Evolutionary conservation across 1,284 basidiomycete species (phyloP).

Genomic region (Flammula alnicola): DNA sequence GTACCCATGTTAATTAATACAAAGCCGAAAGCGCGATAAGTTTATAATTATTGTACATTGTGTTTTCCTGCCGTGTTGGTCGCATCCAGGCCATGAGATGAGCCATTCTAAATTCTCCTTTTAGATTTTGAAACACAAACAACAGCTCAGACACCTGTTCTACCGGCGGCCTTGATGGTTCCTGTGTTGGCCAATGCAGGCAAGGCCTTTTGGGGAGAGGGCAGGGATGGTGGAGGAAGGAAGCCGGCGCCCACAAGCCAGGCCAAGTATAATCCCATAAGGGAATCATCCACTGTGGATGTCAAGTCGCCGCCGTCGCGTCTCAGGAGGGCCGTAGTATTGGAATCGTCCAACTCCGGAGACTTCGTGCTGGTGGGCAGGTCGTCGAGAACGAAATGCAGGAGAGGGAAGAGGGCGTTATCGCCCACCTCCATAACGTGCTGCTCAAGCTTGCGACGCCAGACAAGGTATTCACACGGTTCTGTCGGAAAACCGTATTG

Average conservation of each 20-base stretch:
- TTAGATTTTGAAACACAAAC: not conserved
- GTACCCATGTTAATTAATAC: too few relatives aligned
- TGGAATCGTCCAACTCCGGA: conserved; percentile 88
- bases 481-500: conserved; percentile 84
- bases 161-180: conserved; percentile 48
- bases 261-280: conserved; percentile 91
- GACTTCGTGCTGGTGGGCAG: conserved; percentile 96
- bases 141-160: conserved; percentile 41
- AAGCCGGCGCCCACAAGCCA: conserved; percentile 93
- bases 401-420: conserved; percentile 95
- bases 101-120: too few relatives aligned
- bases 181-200: conserved; percentile 45
- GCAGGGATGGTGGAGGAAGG: conserved; percentile 65
- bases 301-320: conserved; percentile 47
- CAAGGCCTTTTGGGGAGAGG: conserved; percentile 45
- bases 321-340: conserved; percentile 72
- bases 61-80: too few relatives aligned
- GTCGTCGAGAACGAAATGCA: conserved; percentile 98
- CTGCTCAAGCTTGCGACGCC: conserved; percentile 92
- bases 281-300: conserved; percentile 76
- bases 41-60: too few relatives aligned
- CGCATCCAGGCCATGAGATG: too few relatives aligned
- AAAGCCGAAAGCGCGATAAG: not conserved
- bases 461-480: conserved; percentile 88
- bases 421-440: conserved; percentile 94